Conservation (phyloP, 1,284 basidiomycete genomes). For the Trametes hirsuta region DNA sequence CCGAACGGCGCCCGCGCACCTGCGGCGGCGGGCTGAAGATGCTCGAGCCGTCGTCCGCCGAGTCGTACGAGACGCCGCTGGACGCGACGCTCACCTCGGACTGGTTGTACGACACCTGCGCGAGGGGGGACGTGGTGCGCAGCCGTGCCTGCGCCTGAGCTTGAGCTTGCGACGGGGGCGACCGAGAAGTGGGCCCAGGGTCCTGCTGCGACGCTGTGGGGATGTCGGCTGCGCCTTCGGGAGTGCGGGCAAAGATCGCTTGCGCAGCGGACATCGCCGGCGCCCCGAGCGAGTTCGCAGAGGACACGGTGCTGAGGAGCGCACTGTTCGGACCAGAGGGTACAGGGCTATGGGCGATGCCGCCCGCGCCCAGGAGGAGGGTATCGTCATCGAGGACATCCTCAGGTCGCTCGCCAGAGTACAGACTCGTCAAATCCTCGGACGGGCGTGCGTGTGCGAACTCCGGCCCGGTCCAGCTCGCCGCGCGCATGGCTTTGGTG, state of each 20-base stretch:
- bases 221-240: slow-evolving; percentile 26
- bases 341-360: slow-evolving; percentile 46
- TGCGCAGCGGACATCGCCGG: slow-evolving; percentile 29
- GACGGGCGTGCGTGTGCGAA: slow-evolving; percentile 40
- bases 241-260: slow-evolving; percentile 27
- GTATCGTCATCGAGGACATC: slow-evolving; percentile 48
- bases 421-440: slow-evolving; percentile 56
- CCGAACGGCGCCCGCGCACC: neutral
- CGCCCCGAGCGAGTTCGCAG: slow-evolving; percentile 30
- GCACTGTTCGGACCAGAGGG: slow-evolving; percentile 43
- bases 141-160: slow-evolving; percentile 28
- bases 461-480: slow-evolving; percentile 58
- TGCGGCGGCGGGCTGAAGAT: slow-evolving; percentile 20
- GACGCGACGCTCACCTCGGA: slow-evolving; percentile 13
- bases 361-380: slow-evolving; percentile 56
- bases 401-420: slow-evolving; percentile 48
- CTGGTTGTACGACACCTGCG: slow-evolving; percentile 37
- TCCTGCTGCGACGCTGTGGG: slow-evolving; percentile 33
- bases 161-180: neutral
- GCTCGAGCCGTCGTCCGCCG: slow-evolving; percentile 29
- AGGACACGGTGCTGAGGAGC: slow-evolving; percentile 36
- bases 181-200: slow-evolving; percentile 16
- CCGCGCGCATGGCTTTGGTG: slow-evolving; percentile 55
- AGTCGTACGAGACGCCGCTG: slow-evolving; percentile 15
- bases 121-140: slow-evolving; percentile 45